Percentiles rank a stretch among this genome's conserved stretches.
Conservation (phyloP, 2,329 filamentous ascomycete genomes). For the Epichloe festucae region DNA sequence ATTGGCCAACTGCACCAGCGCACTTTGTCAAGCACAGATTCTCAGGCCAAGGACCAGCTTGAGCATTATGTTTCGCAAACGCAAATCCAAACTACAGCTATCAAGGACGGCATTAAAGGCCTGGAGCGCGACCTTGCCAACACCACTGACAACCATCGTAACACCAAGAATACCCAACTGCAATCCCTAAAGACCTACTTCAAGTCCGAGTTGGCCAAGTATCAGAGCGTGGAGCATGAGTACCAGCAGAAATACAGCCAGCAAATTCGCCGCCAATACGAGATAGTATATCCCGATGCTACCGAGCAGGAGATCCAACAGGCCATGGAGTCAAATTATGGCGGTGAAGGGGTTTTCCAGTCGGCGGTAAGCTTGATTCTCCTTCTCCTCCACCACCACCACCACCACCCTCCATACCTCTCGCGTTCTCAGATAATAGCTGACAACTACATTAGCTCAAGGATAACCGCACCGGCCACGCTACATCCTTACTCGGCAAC, state of each 20-base stretch:
- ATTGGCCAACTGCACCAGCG: slow-evolving; percentile 62
- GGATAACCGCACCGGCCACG: slow-evolving; percentile 61
- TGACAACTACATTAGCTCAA: slow-evolving; percentile 41
- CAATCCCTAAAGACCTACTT: slow-evolving; percentile 59
- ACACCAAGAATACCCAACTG: slow-evolving; percentile 57
- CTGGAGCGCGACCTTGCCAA: slow-evolving; percentile 58
- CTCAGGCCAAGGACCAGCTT: slow-evolving; percentile 40
- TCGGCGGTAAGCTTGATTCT: slow-evolving; percentile 47
- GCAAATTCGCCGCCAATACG: slow-evolving; percentile 68
- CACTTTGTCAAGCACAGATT: slow-evolving; percentile 53
- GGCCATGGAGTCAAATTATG: slow-evolving; percentile 59
- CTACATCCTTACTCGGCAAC: slow-evolving; percentile 59
- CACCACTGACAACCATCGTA: slow-evolving; percentile 45
- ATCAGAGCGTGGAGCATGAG: slow-evolving; percentile 56
- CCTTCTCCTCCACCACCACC: neutral
- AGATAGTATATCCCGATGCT: slow-evolving; percentile 73
- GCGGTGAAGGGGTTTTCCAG: slow-evolving; percentile 70
- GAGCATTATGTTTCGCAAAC: slow-evolving; percentile 58
- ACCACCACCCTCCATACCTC: neutral
- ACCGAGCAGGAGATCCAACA: slow-evolving; percentile 57
- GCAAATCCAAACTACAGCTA: slow-evolving; percentile 58
- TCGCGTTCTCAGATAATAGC: neutral
- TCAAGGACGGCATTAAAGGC: slow-evolving; percentile 67
- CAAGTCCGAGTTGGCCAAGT: slow-evolving; percentile 56
- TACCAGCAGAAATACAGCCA: slow-evolving; percentile 63